Base-by-base conservation (phyloP, 108 stramenopile species). In the Schizochytrium sp. region DNA sequence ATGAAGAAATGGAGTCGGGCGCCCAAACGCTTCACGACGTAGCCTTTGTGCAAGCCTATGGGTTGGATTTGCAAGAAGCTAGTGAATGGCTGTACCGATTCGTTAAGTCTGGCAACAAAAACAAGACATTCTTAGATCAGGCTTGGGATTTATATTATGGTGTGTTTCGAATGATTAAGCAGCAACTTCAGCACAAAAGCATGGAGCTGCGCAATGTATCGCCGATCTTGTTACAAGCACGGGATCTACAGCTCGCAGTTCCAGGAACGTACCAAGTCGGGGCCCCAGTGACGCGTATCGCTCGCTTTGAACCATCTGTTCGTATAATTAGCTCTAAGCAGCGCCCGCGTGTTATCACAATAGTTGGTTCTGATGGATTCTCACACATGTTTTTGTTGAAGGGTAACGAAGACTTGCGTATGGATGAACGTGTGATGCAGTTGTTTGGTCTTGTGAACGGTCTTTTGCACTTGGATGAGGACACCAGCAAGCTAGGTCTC, bases 361-460 rank as follows among this genome's bases (percentile, higher is more conserved):
- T 99, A 46, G 87, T 93, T 72, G 99, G 99, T 42, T 95, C 96
- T 88, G 97, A 99, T 88, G 99, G 99, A 4, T 94, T 95, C 88
- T 96, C 98, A 69, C 98, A 99, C 92, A 93, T 97, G 7, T 99
- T 98, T 89, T 93, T 99, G 15, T 95, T 99, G 5, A 99, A 99
- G 92, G 99, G 98, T 3, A 98, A 99, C 93, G 99, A 99, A 91
- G 99, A 99, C 93, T 91, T 99, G 87, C 92, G 99, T 47, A 98
- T 99, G 92, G 99, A 99, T 90, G 99, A 99, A 93, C 94, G 99
- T 41, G 98, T 97, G 53, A 99, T 99, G 99, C 99, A 99, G 92
- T 93, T 99, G 13, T 99, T 99, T 88, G 99, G 98, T 3, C 92
- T 98, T 61, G 98, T 99, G 12, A 99, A 99, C 94, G 98, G 98